Evolutionary conservation across 805 yeast species (phyloP).

Genomic region (Candida ponderosae): DNA sequence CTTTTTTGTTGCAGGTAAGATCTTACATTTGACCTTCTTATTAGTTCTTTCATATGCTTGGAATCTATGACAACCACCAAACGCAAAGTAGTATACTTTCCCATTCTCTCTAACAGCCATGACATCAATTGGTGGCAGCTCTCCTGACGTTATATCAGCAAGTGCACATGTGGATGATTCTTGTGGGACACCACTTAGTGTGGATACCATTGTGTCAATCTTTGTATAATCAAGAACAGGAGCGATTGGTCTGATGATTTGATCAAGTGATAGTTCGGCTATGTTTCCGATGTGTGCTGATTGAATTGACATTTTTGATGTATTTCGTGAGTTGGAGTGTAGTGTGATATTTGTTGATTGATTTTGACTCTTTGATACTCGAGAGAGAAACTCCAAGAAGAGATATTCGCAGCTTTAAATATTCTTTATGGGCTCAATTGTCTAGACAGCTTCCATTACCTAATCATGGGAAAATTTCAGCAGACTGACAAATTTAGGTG

Average conservation of each 20-base stretch:
- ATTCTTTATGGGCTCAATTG: too few relatives aligned
- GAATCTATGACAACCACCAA: slow-evolving; percentile 87
- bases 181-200: slow-evolving; percentile 55
- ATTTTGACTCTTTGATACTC: too few relatives aligned
- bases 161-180: slow-evolving; percentile 53
- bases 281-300: slow-evolving; percentile 43
- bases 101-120: slow-evolving; percentile 60
- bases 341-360: not conserved
- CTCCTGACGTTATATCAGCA: slow-evolving; percentile 37
- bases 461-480: too few relatives aligned
- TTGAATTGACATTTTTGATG: slow-evolving; percentile 55
- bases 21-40: slow-evolving; percentile 55
- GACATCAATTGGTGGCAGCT: slow-evolving; percentile 79
- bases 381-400: too few relatives aligned
- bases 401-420: too few relatives aligned
- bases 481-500: too few relatives aligned
- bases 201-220: slow-evolving; percentile 73
- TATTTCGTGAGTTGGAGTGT: not conserved
- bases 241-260: slow-evolving; percentile 74
- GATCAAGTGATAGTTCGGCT: slow-evolving; percentile 53
- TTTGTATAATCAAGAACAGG: slow-evolving; percentile 73
- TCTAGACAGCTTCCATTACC: too few relatives aligned
- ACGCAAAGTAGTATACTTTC: slow-evolving; percentile 61
- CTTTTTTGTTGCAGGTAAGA: slow-evolving; percentile 67
- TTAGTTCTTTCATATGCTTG: slow-evolving; percentile 70